Base-by-base conservation (phyloP, 306 rosid genomes). In the Geum urbanum region DNA sequence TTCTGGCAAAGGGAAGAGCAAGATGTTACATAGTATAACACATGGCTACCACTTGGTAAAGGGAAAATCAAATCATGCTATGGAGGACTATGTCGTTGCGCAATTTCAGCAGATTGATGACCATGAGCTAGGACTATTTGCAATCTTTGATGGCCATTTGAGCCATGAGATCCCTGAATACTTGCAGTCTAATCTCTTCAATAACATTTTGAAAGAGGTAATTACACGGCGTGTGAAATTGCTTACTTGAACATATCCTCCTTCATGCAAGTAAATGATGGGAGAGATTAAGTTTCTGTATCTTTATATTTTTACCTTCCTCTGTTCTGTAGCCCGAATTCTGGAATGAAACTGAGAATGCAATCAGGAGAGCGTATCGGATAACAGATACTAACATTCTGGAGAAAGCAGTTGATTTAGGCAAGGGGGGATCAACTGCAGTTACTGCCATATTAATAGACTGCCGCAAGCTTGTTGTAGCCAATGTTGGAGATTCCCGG, bases 1-100 rank as follows among this genome's bases (percentile, higher is more conserved):
- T 74, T 88, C 97, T 19, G 99, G 98, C 76, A 95, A 95, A 80
- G 99, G 99, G 66, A 95, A 95, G 87, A 95, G 99, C 95, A 95
- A 95, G 84, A 81, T 88, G 81, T 84, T 83, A 8, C 89, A 95
- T 79, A 63, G 80, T 64, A 67, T 87, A 10, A 88, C 89, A 52
- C 99, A 88, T 82, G 99, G 97, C 66, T 94, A 77, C 74, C 95
- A 91, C 80, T 82, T 94, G 91, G 95, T 94, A 8, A 84, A 94
- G 77, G 99, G 96, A 68, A 88, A 67, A 83, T 81, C 91, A 10
- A 63, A 69, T 51, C 97, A 87, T 76, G 78, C 89, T 60, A 95
- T 95, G 99, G 97, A 95, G 79, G 99, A 91, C 66, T 95, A 91
- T 63, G 69, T 87, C 13, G 91, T 88, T 83, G 95, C 96, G 22